These are phyloP conservation scores for Penicillium coffeae DNA, from an alignment of 495 filamentous ascomycete genomes.

Conservation along the genomic window DNA sequence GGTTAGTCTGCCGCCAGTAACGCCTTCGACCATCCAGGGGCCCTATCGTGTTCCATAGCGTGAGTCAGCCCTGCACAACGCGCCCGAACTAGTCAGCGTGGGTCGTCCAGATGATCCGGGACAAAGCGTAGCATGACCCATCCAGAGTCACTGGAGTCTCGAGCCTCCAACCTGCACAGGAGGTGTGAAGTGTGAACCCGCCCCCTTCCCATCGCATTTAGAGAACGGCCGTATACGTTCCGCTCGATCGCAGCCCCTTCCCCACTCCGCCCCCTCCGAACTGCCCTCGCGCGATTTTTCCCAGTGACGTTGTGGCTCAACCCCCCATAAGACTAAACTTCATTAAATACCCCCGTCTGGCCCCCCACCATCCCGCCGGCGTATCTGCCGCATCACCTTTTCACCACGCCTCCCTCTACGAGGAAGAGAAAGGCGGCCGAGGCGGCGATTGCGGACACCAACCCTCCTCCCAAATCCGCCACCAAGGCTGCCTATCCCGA, in stretches of 20 bases:
- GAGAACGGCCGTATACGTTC: slow-evolving; percentile 4
- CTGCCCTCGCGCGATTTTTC: slow-evolving; percentile 8
- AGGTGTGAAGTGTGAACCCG: no score
- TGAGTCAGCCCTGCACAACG: background rate
- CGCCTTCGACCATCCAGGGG: no score
- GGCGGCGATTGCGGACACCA: slow-evolving; percentile 56
- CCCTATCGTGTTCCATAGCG: background rate
- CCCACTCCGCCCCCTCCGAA: slow-evolving; percentile 19
- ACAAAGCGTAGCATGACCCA: background rate
- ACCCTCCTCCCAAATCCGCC: slow-evolving; percentile 30
- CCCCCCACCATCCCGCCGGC: slow-evolving; percentile 9
- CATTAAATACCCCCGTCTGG: slow-evolving; percentile 1
- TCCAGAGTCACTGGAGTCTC: background rate
- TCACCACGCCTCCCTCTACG: slow-evolving; percentile 65
- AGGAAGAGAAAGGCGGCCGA: slow-evolving; percentile 92
- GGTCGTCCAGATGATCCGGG: background rate
- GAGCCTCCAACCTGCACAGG: no score
- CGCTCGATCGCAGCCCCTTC: slow-evolving; percentile 11
- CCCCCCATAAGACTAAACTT: slow-evolving; percentile 1
- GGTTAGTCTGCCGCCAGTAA: no score
- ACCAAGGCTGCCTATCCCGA: slow-evolving; percentile 29
- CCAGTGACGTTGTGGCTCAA: slow-evolving; percentile 18
- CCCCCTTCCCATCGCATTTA: no score
- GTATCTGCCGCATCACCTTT: slow-evolving; percentile 17
- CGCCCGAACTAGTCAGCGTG: background rate